A percentile compares a stretch with the other conserved stretches of the same genome.
These are phyloP conservation scores for Cryphonectria parasitica DNA, from an alignment of 2,329 filamentous ascomycete genomes.

Conservation along the genomic window DNA sequence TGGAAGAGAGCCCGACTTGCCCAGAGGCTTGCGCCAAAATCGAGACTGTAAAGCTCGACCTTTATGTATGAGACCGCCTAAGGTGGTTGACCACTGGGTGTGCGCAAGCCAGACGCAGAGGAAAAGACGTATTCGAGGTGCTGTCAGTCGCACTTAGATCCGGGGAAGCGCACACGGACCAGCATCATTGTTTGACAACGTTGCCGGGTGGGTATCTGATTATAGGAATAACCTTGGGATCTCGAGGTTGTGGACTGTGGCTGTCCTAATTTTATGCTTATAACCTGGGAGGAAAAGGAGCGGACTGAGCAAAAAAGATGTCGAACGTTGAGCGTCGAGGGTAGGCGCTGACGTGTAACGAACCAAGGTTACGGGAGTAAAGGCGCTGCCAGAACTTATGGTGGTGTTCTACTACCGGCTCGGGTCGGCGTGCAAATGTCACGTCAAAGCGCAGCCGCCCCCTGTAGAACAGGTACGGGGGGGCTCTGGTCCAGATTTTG, in stretches of 20 bases:
- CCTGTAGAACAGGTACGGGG: not conserved
- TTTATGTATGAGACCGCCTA: not conserved
- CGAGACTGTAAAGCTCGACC: not conserved
- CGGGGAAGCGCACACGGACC: conserved; percentile 11
- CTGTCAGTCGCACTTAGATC: conserved; percentile 28
- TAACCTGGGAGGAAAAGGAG: not conserved
- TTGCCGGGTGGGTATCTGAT: not conserved
- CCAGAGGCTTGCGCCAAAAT: not conserved
- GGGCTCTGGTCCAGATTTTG: not conserved
- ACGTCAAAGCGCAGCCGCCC: conserved; percentile 10
- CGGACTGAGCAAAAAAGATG: conserved; percentile 2
- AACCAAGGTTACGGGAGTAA: not conserved
- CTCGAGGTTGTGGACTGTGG: not conserved
- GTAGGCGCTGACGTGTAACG: conserved; percentile 25
- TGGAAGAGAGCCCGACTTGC: not conserved
- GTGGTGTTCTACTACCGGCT: not conserved
- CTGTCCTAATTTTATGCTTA: not conserved
- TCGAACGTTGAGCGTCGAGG: conserved; percentile 6
- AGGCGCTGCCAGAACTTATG: not conserved
- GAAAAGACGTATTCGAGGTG: conserved; percentile 14
- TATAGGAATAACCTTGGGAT: not conserved
- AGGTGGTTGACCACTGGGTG: not conserved
- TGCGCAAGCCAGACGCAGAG: conserved; percentile 20
- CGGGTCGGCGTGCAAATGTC: conserved; percentile 14
- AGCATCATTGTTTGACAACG: conserved; percentile 22